These are phyloP conservation scores for Sugiyamaella marilandica DNA, from an alignment of 805 yeast genomes.

Conservation along the genomic window DNA sequence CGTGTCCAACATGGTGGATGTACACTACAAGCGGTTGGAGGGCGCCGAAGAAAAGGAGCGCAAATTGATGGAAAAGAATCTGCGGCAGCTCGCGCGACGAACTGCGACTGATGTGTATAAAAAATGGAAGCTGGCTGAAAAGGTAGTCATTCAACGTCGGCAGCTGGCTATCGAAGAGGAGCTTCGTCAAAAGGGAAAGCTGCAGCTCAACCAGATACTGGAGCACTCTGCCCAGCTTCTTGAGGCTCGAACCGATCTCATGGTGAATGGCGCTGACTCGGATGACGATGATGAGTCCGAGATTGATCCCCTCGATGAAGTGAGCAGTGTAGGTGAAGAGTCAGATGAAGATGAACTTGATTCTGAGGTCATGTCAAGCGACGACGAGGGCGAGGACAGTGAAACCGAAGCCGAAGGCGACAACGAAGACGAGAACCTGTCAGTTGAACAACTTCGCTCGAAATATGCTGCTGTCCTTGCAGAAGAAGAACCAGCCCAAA, in stretches of 20 bases:
- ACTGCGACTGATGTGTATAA: slow-evolving; percentile 81
- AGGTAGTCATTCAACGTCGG: slow-evolving; percentile 64
- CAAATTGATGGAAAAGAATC: slow-evolving; percentile 68
- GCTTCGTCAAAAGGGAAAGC: slow-evolving; percentile 75
- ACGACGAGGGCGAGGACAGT: slow-evolving; percentile 28
- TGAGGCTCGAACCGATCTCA: slow-evolving; percentile 66
- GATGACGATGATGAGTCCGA: slow-evolving; percentile 27
- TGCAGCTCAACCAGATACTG: slow-evolving; percentile 79
- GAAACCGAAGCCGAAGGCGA: slow-evolving; percentile 29
- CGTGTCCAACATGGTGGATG: slow-evolving; percentile 77
- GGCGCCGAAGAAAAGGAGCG: slow-evolving; percentile 84
- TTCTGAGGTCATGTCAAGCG: slow-evolving; percentile 25
- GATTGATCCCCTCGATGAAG: slow-evolving; percentile 26
- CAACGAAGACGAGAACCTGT: slow-evolving; percentile 45
- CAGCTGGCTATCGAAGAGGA: slow-evolving; percentile 63
- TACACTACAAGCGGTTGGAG: slow-evolving; percentile 75
- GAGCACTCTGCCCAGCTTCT: slow-evolving; percentile 87
- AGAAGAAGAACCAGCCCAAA: slow-evolving; percentile 27
- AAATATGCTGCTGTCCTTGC: slow-evolving; percentile 46
- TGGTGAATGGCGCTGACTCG: slow-evolving; percentile 20
- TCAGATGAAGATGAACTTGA: slow-evolving; percentile 41
- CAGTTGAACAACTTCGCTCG: slow-evolving; percentile 51
- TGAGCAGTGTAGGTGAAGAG: slow-evolving; percentile 27
- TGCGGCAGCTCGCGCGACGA: slow-evolving; percentile 67
- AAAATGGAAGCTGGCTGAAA: slow-evolving; percentile 87